phyloP scores from a whole-genome alignment of 441 rosid species.

The Bruguiera hainesii region DNA sequence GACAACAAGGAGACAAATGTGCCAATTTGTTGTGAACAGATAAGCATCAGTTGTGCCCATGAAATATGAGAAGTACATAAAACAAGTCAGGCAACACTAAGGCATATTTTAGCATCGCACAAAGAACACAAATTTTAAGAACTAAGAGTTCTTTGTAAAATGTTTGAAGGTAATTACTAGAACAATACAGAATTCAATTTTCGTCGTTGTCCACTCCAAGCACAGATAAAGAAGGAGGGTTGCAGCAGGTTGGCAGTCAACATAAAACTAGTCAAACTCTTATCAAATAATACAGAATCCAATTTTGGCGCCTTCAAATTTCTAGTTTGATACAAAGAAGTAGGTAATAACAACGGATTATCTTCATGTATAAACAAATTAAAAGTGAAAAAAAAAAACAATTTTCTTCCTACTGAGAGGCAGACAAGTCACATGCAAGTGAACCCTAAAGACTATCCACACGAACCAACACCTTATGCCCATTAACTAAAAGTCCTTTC shows the following conservation, averaged over 20 bases:
- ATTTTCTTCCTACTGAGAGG: background rate
- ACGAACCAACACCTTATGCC: background rate
- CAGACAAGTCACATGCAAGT: background rate
- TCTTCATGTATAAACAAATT: too few species aligned
- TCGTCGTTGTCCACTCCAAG: too few species aligned
- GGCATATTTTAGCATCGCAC: background rate
- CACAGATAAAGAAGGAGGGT: too few species aligned
- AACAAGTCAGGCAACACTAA: background rate
- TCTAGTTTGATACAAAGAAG: too few species aligned
- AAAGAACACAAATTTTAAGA: background rate
- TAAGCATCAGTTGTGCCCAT: background rate
- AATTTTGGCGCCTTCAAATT: too few species aligned
- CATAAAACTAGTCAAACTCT: too few species aligned
- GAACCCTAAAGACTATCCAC: background rate
- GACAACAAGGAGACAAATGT: constrained; percentile 24
- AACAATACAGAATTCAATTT: background rate
- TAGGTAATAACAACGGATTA: too few species aligned
- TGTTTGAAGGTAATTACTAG: background rate
- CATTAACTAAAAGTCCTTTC: background rate
- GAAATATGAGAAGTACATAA: background rate
- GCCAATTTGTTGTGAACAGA: constrained; percentile 19
- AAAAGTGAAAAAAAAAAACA: too few species aligned
- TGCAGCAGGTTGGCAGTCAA: too few species aligned
- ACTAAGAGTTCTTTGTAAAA: background rate
- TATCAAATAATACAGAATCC: too few species aligned